These are phyloP conservation scores for Leccinum disarticulatum DNA, from an alignment of 768 basidiomycete genomes.

Conservation along the genomic window DNA sequence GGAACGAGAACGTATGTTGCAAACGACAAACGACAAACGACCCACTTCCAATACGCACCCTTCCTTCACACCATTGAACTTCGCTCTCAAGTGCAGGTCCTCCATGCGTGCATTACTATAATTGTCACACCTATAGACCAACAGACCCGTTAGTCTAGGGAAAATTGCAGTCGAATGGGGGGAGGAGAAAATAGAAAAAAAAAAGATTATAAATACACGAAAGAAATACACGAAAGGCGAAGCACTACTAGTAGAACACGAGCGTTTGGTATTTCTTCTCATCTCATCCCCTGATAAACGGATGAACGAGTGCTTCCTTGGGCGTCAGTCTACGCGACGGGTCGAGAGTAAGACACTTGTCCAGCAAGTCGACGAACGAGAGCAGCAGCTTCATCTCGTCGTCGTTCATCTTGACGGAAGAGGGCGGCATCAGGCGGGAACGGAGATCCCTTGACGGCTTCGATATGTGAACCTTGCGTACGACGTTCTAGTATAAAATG, in stretches of 20 bases:
- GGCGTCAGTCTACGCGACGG: conserved; percentile 85
- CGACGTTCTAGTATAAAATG: conserved; percentile 58
- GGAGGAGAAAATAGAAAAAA: not conserved
- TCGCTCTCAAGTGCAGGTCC: not conserved
- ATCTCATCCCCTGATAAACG: conserved; percentile 68
- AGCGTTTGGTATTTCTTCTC: conserved; percentile 10
- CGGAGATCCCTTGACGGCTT: conserved; percentile 83
- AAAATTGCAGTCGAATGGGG: conserved; percentile 1
- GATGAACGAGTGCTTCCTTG: conserved; percentile 83
- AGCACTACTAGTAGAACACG: conserved; percentile 14
- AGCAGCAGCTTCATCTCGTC: conserved; percentile 81
- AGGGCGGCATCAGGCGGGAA: conserved; percentile 76
- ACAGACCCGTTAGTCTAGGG: conserved; percentile 14
- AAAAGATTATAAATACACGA: conserved; percentile 27
- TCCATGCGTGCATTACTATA: not conserved
- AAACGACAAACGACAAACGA: not conserved
- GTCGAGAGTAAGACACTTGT: conserved; percentile 88
- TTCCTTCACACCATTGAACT: not conserved
- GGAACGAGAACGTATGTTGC: not conserved
- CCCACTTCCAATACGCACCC: conserved; percentile 4
- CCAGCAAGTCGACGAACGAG: conserved; percentile 86
- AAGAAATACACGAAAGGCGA: conserved; percentile 21
- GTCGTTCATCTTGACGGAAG: conserved; percentile 77
- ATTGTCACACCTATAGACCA: conserved; percentile 9
- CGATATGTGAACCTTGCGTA: conserved; percentile 78